Percentiles rank a stretch among this genome's conserved stretches.
These are phyloP conservation scores for Xylariaceae sp. DNA, from an alignment of 2,329 filamentous ascomycete species.

Conservation along the genomic window DNA sequence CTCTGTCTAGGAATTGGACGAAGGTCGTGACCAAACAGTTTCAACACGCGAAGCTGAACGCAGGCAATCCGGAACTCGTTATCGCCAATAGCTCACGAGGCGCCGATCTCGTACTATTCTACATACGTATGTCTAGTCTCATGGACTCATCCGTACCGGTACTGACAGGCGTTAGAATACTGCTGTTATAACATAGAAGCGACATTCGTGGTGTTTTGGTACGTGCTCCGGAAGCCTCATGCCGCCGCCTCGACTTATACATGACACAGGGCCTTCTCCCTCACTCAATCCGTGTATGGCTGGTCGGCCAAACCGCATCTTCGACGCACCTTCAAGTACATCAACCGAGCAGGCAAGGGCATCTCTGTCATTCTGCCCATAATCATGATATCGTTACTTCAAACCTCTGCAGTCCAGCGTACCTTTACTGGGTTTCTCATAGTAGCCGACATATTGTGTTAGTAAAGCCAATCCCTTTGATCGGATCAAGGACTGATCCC, in stretches of 20 bases:
- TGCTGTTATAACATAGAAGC: slow-evolving; percentile 12
- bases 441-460: slow-evolving; percentile 13
- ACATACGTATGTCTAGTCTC: slow-evolving; percentile 10
- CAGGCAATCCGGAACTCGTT: slow-evolving; percentile 9
- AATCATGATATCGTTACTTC: slow-evolving; percentile 11
- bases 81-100: slow-evolving; percentile 10
- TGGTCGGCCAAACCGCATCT: slow-evolving; percentile 7
- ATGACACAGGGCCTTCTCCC: slow-evolving; percentile 7
- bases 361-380: slow-evolving; percentile 11
- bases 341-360: slow-evolving; percentile 9
- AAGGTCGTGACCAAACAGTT: slow-evolving; percentile 9
- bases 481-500: neutral
- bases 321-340: slow-evolving; percentile 1
- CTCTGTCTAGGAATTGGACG: slow-evolving; percentile 8
- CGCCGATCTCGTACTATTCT: slow-evolving; percentile 13
- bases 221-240: neutral
- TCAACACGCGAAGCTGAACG: slow-evolving; percentile 4
- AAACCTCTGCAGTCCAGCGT: slow-evolving; percentile 6
- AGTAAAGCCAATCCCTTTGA: neutral
- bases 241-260: neutral
- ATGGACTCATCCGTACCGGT: neutral
- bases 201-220: slow-evolving; percentile 15
- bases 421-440: slow-evolving; percentile 12
- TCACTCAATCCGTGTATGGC: slow-evolving; percentile 13
- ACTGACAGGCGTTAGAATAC: slow-evolving; percentile 4